Base-by-base conservation (phyloP, 2,329 filamentous ascomycete genomes). In the Geosmithia morbida region DNA sequence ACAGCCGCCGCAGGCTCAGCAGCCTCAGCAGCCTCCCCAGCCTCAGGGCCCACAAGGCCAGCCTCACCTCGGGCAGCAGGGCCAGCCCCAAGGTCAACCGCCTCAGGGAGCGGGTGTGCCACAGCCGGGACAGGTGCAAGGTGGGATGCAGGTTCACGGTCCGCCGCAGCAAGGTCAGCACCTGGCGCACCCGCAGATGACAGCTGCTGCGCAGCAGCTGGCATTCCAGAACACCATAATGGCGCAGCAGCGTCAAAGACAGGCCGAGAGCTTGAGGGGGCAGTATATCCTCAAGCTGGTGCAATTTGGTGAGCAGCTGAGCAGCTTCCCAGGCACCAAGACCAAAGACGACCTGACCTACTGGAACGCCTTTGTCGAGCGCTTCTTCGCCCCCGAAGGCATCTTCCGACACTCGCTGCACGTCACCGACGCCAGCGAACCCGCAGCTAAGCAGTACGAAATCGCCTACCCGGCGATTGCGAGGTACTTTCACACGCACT, bases 401-500 rank as follows among this genome's bases (percentile, higher is more conserved):
- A 79, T 87, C 8, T 82, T 95, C 57, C 79, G 88, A 41, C 79
- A 90, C 55, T 76, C 80, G 3, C 69, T 94, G 16, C 74, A 74
- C 52, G 67, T 74, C 43, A 67, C 63, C 41, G 70, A 75, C 18
- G 66, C 66, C 49, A 77, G 81, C 43, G 72, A 79, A 43, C 66
- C 66, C 37, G 71, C 69, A 17, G 75, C 83, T 48, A 96, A 94
- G 67, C 79, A 84, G 56, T 96, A 89, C 57, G 89, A 96, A 60
- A 87, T 97, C 45, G 77, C 83, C 2, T 86, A 79, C 49, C 78
- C 88, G 3, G 85, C 85, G 1, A 71, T 98, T 43, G 79, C 90
- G 33, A 81, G 90, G 57, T 97, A 92, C 63, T 96, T 95, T 61
- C 80, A 85, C 56, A 89, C 87, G 0, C 84, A 94, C 57, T 96